A percentile compares a stretch with the other conserved stretches of the same genome.
These are phyloP conservation scores for Daldinia grandis DNA, from an alignment of 495 filamentous ascomycete species.

Conservation along the genomic window DNA sequence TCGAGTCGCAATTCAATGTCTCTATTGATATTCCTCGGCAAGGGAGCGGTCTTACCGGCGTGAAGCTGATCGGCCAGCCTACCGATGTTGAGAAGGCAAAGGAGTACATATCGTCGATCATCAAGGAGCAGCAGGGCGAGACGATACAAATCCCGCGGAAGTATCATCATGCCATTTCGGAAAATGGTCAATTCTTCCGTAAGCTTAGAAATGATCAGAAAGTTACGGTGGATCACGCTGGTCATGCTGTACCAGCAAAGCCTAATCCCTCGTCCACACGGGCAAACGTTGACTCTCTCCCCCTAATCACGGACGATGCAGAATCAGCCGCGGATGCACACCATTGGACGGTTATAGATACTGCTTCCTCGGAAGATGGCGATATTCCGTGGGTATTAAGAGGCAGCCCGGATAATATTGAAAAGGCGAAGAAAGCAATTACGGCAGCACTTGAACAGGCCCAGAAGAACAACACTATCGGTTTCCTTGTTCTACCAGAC, in stretches of 20 bases:
- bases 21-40: conserved; percentile 87
- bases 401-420: conserved; percentile 76
- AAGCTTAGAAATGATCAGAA: conserved; percentile 80
- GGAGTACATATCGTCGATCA: conserved; percentile 76
- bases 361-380: conserved; percentile 64
- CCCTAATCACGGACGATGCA: conserved; percentile 88
- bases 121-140: conserved; percentile 89
- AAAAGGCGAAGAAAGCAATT: conserved; percentile 77
- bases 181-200: conserved; percentile 93
- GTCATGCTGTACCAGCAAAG: conserved; percentile 75
- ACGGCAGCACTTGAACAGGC: conserved; percentile 75
- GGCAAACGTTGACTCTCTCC: conserved; percentile 68
- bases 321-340: conserved; percentile 67
- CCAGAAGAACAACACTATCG: conserved; percentile 73
- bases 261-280: conserved; percentile 57
- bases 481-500: conserved; percentile 90
- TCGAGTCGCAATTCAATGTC: conserved; percentile 91
- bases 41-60: conserved; percentile 70
- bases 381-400: conserved; percentile 93
- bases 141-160: conserved; percentile 80
- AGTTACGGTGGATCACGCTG: conserved; percentile 89
- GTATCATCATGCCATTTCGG: conserved; percentile 82
- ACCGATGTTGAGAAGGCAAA: conserved; percentile 84
- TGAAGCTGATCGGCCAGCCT: conserved; percentile 85
- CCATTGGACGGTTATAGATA: conserved; percentile 82